Conservation (phyloP, 2,329 filamentous ascomycete species). For the Orbilia oligospora region DNA sequence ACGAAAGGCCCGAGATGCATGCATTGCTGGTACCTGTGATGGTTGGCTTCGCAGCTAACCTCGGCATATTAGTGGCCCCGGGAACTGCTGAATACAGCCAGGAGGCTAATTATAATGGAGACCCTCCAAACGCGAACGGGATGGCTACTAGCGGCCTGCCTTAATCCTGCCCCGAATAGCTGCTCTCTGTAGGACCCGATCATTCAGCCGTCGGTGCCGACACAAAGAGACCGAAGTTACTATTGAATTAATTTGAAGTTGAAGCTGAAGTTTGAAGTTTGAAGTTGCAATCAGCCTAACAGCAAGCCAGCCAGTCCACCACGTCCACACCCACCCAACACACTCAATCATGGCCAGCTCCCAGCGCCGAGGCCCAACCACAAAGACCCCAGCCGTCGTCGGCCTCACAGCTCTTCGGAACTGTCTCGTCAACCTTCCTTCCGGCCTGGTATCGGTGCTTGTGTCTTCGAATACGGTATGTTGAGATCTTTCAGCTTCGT, state of each 20-base stretch:
- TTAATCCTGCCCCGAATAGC: constrained; percentile 17
- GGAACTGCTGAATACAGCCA: constrained; percentile 48
- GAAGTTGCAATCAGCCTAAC: constrained; percentile 1
- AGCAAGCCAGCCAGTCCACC: constrained; percentile 3
- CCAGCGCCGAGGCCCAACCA: constrained; percentile 57
- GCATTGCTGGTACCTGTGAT: background rate
- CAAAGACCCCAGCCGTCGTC: constrained; percentile 80
- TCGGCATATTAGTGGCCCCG: constrained; percentile 33
- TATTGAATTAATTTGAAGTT: background rate
- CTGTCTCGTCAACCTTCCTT: constrained; percentile 92
- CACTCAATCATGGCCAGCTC: constrained; percentile 48
- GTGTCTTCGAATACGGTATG: constrained; percentile 91
- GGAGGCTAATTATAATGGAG: constrained; percentile 22
- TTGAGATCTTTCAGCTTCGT: constrained; percentile 43
- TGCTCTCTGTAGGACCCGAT: constrained; percentile 25
- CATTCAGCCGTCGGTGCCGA: constrained; percentile 32
- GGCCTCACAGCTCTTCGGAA: constrained; percentile 90
- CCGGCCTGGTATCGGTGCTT: constrained; percentile 85
- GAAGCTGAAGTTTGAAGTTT: background rate
- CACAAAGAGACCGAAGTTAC: constrained; percentile 14
- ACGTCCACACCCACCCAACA: constrained; percentile 29
- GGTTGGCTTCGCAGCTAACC: constrained; percentile 23
- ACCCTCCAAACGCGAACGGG: constrained; percentile 32
- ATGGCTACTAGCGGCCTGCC: constrained; percentile 43
- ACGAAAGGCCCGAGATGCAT: constrained; percentile 16